phyloP scores from a whole-genome alignment of 495 filamentous ascomycete genomes.

The Hyphodiscus hymeniophilus region DNA sequence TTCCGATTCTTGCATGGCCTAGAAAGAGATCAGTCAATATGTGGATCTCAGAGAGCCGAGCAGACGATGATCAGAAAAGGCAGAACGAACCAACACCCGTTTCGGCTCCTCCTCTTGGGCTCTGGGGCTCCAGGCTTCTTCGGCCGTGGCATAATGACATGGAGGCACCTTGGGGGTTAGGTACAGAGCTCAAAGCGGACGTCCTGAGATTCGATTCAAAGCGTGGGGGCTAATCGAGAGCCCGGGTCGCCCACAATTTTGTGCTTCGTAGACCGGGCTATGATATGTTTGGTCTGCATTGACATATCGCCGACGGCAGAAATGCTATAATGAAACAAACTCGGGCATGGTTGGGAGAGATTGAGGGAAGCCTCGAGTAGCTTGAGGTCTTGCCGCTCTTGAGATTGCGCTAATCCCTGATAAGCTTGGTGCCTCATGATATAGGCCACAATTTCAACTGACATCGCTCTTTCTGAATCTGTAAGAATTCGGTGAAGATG shows the following conservation, averaged over 20 bases:
- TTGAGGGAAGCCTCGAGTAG: no score
- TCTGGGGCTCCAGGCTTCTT: conserved; percentile 57
- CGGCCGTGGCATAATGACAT: conserved; percentile 51
- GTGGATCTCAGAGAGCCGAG: background rate
- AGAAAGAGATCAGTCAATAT: background rate
- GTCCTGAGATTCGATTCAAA: no score
- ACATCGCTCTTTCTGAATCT: no score
- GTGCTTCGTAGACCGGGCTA: conserved; percentile 2
- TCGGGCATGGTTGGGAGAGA: background rate
- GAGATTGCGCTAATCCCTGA: conserved; percentile 1
- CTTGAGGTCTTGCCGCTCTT: background rate
- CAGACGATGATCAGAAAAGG: background rate
- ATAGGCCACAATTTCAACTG: no score
- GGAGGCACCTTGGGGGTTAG: background rate
- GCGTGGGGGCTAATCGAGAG: no score
- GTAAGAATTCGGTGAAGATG: no score
- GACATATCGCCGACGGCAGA: conserved; percentile 2
- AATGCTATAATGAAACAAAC: no score
- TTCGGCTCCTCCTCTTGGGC: conserved; percentile 66
- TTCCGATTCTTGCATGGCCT: conserved; percentile 84
- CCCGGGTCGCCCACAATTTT: background rate
- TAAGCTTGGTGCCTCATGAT: background rate
- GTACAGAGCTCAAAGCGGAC: background rate
- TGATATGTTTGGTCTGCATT: background rate
- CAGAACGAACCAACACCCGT: conserved; percentile 71